These are phyloP conservation scores for Nothophytophthora sp. DNA, from an alignment of 352 stramenopile genomes.

Conservation along the genomic window DNA sequence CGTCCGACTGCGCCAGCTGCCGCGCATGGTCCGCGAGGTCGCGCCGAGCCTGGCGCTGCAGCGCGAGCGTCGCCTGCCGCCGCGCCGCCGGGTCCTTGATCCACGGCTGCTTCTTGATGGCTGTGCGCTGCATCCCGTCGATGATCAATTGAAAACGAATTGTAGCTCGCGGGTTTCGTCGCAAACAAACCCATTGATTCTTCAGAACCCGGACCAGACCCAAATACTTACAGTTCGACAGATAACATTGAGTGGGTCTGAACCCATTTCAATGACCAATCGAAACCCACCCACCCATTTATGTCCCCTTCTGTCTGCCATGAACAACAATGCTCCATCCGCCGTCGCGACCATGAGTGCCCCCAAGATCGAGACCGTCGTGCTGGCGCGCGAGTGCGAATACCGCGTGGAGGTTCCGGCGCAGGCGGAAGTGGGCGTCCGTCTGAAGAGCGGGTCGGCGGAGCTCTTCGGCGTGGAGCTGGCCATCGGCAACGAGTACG, in stretches of 20 bases:
- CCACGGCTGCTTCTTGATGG: conserved; percentile 72
- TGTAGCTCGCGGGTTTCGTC: no score
- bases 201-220: no score
- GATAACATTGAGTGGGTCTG: no score
- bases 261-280: no score
- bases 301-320: no score
- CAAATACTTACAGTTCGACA: no score
- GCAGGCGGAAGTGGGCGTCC: conserved; percentile 63
- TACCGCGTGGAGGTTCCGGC: conserved; percentile 83
- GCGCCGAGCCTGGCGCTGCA: conserved; percentile 74
- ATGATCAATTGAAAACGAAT: no score
- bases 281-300: no score
- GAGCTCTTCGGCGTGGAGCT: conserved; percentile 96
- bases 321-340: no score
- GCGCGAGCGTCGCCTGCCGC: conserved; percentile 55
- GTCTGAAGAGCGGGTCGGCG: conserved; percentile 82
- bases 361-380: conserved; percentile 33
- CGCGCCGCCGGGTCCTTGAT: conserved; percentile 55
- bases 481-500: conserved; percentile 88
- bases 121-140: conserved; percentile 39
- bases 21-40: conserved; percentile 83
- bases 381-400: conserved; percentile 80
- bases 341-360: conserved; percentile 1
- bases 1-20: conserved; percentile 44
- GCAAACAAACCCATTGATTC: no score